These are phyloP conservation scores for Candida mattraensis DNA, from an alignment of 805 yeast species.

Conservation along the genomic window DNA sequence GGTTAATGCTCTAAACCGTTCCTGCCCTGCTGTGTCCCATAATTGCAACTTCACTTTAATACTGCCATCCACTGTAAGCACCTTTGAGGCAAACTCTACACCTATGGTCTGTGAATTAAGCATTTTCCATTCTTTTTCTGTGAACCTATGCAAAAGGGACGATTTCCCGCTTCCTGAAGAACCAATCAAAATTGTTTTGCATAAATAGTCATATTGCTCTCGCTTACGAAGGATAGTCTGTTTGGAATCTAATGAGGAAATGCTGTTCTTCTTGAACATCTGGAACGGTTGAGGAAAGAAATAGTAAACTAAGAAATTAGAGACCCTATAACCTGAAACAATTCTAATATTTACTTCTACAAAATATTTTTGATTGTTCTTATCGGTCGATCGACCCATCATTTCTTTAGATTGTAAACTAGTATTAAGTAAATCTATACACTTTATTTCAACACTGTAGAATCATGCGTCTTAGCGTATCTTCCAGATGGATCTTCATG, in stretches of 20 bases:
- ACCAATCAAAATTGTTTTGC: conserved; percentile 27
- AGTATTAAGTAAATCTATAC: too few species aligned
- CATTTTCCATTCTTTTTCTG: conserved; percentile 30
- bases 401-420: too few species aligned
- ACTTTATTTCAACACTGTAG: conserved; percentile 49
- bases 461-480: conserved; percentile 86
- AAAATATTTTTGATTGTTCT: conserved; percentile 3
- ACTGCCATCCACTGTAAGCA: conserved; percentile 24
- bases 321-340: conserved; percentile 2
- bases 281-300: too few species aligned
- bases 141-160: conserved; percentile 39
- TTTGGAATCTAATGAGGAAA: conserved; percentile 24
- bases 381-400: too few species aligned
- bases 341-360: neutral
- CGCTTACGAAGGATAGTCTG: conserved; percentile 15
- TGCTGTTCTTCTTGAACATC: conserved; percentile 16
- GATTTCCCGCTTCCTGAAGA: conserved; percentile 19
- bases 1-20: conserved; percentile 37
- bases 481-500: conserved; percentile 98
- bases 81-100: conserved; percentile 38
- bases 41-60: conserved; percentile 32
- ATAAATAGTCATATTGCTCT: conserved; percentile 36
- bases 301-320: neutral
- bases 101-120: conserved; percentile 40
- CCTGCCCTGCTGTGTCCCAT: conserved; percentile 23